These are phyloP conservation scores for Phytophthora tentaculata DNA, from an alignment of 352 stramenopile species.

Conservation along the genomic window DNA sequence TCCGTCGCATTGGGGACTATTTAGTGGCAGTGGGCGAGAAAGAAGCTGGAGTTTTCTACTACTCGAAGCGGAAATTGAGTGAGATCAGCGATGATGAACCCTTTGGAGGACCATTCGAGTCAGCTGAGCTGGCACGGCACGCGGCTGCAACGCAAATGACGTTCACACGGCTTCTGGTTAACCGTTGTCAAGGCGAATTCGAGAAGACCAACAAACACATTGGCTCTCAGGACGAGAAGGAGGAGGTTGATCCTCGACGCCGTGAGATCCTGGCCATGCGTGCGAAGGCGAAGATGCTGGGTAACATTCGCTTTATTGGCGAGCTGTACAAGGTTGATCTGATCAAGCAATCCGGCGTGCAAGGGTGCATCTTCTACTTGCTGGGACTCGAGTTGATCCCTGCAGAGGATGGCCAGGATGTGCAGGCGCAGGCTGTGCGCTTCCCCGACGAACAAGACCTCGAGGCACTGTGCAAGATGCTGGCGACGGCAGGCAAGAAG, in stretches of 20 bases:
- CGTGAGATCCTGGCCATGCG: constrained; percentile 70
- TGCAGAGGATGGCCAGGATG: constrained; percentile 46
- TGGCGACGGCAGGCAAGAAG: constrained; percentile 86
- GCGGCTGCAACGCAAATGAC: constrained; percentile 52
- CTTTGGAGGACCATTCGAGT: constrained; percentile 65
- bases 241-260: constrained; percentile 48
- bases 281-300: constrained; percentile 80
- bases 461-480: constrained; percentile 88
- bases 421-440: constrained; percentile 68
- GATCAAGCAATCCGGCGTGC: constrained; percentile 79
- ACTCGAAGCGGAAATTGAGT: constrained; percentile 56
- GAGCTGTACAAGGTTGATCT: constrained; percentile 90
- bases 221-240: constrained; percentile 36
- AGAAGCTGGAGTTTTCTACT: constrained; percentile 58
- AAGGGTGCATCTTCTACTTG: constrained; percentile 84
- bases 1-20: constrained; percentile 41
- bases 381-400: constrained; percentile 75
- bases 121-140: constrained; percentile 55
- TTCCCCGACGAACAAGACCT: constrained; percentile 87
- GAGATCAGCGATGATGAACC: constrained; percentile 71
- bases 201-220: constrained; percentile 76
- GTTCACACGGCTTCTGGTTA: constrained; percentile 83
- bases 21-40: constrained; percentile 61
- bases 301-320: constrained; percentile 90
- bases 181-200: constrained; percentile 82